Conservation (phyloP, 495 filamentous ascomycete genomes). For the Aspergillus heteromorphus region DNA sequence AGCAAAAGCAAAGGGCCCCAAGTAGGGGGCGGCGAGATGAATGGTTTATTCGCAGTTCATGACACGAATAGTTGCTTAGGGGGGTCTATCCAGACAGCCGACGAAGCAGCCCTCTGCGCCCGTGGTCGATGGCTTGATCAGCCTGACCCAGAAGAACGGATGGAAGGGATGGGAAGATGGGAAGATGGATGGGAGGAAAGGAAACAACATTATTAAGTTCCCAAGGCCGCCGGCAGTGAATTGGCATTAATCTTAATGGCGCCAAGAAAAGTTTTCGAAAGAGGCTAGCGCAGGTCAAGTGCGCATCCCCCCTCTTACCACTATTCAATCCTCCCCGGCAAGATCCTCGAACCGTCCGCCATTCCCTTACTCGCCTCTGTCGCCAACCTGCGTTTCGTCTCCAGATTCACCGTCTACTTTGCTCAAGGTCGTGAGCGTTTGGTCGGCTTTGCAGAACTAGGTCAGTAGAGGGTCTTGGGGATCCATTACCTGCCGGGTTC, state of each 20-base stretch:
- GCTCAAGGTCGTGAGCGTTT: constrained; percentile 1
- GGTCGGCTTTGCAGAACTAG: constrained; percentile 17
- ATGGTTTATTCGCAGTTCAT: no score
- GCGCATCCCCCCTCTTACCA: constrained; percentile 24
- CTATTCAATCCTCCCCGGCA: constrained; percentile 24
- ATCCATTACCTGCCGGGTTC: constrained; percentile 28
- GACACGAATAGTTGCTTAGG: no score
- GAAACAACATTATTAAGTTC: neutral
- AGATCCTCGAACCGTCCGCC: constrained; percentile 16
- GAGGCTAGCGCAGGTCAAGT: constrained; percentile 17
- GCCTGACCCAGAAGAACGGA: neutral
- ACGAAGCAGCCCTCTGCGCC: no score
- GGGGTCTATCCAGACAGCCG: no score
- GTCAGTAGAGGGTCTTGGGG: constrained; percentile 10
- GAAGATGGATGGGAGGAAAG: neutral
- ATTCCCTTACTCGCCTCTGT: constrained; percentile 2
- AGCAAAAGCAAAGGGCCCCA: no score
- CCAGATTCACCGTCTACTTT: neutral
- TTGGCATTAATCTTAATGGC: neutral
- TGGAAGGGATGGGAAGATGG: neutral
- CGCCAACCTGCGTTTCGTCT: constrained; percentile 2
- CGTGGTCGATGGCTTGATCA: no score
- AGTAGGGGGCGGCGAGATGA: no score
- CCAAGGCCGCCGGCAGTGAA: neutral
- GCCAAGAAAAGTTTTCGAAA: constrained; percentile 22